phyloP scores from a whole-genome alignment of 768 basidiomycete genomes.

The Lentinus brumalis region DNA sequence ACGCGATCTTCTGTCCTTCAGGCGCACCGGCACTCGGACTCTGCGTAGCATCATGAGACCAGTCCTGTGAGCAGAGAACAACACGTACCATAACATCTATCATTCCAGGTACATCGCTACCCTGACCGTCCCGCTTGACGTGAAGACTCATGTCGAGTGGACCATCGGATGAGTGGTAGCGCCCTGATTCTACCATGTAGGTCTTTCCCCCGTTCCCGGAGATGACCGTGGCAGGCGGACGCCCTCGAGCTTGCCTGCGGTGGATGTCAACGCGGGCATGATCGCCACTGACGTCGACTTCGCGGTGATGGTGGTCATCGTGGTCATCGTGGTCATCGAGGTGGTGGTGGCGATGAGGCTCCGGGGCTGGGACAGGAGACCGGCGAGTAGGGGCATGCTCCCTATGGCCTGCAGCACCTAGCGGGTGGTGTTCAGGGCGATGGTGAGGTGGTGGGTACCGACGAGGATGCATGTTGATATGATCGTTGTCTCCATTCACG shows the following conservation, averaged over 20 bases:
- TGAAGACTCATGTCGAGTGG: background rate
- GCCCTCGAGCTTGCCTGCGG: background rate
- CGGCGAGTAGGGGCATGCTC: slow-evolving; percentile 22
- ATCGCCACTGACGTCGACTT: slow-evolving; percentile 24
- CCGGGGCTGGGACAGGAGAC: slow-evolving; percentile 11
- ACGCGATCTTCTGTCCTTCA: slow-evolving; percentile 39
- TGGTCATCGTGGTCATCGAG: slow-evolving; percentile 12
- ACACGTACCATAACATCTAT: slow-evolving; percentile 52
- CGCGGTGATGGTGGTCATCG: slow-evolving; percentile 13
- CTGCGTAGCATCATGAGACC: slow-evolving; percentile 23
- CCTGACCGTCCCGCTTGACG: slow-evolving; percentile 9
- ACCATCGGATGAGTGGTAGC: background rate
- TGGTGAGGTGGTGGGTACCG: background rate
- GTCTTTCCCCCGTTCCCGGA: background rate
- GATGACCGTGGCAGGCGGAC: background rate
- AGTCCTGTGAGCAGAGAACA: background rate
- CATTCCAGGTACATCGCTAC: slow-evolving; percentile 38
- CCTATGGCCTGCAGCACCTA: background rate
- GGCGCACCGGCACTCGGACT: slow-evolving; percentile 34
- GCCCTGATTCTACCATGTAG: background rate
- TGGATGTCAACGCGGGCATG: slow-evolving; percentile 15
- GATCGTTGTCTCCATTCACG: slow-evolving; percentile 27
- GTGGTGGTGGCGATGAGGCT: slow-evolving; percentile 15
- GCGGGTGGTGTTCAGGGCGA: too few species aligned
- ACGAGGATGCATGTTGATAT: slow-evolving; percentile 20